Conservation (phyloP, 2,329 filamentous ascomycete species). For the Hawksworthiomyces lignivorus region DNA sequence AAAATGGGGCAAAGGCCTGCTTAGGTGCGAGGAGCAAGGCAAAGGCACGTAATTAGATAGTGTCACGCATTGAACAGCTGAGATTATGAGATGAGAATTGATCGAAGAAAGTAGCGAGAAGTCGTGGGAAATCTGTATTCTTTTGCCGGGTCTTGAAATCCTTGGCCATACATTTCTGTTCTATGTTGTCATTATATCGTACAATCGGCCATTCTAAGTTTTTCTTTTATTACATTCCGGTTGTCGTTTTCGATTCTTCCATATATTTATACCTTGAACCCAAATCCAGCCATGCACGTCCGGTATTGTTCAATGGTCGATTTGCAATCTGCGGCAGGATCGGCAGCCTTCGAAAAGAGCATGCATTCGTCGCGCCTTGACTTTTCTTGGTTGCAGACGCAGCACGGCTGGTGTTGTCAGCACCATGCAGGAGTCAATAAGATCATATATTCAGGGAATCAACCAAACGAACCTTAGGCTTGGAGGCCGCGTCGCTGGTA, state of each 20-base stretch:
- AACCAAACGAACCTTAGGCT: slow-evolving; percentile 39
- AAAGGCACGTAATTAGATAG: too few species aligned
- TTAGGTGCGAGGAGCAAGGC: too few species aligned
- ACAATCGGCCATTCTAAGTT: slow-evolving; percentile 4
- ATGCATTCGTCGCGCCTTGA: slow-evolving; percentile 92
- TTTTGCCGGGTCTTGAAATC: too few species aligned
- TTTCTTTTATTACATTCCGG: neutral
- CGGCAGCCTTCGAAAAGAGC: slow-evolving; percentile 82
- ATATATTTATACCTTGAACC: slow-evolving; percentile 74
- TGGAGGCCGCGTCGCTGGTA: slow-evolving; percentile 25
- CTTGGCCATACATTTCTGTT: too few species aligned
- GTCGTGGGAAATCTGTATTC: neutral
- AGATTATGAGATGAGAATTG: too few species aligned
- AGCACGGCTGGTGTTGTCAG: slow-evolving; percentile 64
- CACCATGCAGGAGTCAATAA: too few species aligned
- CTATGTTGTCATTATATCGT: slow-evolving; percentile 3
- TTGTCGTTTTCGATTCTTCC: neutral
- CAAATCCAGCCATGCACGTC: slow-evolving; percentile 86
- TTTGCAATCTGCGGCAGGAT: slow-evolving; percentile 78
- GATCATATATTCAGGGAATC: too few species aligned
- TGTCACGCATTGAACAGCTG: too few species aligned
- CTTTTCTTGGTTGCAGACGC: slow-evolving; percentile 96
- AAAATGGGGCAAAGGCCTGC: too few species aligned
- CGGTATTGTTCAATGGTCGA: slow-evolving; percentile 78
- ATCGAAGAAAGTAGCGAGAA: too few species aligned